Base-by-base conservation (phyloP, 2,329 filamentous ascomycete genomes). In the Didymellaceae sp. region DNA sequence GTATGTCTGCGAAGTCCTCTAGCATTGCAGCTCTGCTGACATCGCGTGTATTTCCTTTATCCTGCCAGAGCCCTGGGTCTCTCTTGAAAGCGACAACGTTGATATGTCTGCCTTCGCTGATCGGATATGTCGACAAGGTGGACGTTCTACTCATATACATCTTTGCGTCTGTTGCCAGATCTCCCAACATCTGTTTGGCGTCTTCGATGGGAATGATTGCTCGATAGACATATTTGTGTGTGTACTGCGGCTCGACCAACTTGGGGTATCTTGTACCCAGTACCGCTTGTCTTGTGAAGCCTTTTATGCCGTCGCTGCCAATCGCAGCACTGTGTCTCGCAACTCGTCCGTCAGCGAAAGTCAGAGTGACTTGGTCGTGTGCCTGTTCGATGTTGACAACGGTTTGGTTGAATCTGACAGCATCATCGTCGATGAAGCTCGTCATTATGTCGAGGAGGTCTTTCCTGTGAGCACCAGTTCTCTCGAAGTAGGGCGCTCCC, bases 291-390 rank as follows among this genome's bases (percentile, higher is more conserved):
- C 63, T 39, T 18, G 60, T 48, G 17, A 55, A 43, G 18, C 60
- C 57, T 14, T 77, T 78, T 55, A 80, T 77, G 1, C 78, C 78
- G 53, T 80, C 78, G 43, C 75, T 77, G 2, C 77, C 77, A 33
- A 80, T 71, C 1, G 77, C 73, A 40, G 73, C 68, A 10, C 58
- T 56, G 74, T 59, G 63, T 70, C 70, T 28, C 58, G 63, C 48
- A 64, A 61, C 73, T 66, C 58, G 39, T 59, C 66, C 57, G 74
- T 65, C 63, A 25, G 72, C 63, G 14, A 78, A 70, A 5, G 57
- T 65, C n/a, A 75, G 63, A 0, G 73, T 41, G 45, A 77, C 74
- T 26, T 61, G 66, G 0, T 67, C 73, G 6, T 74, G 52, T 3
- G 63, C 58, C 43, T 76, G 67, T 32, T 77, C 63, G 41, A 67